Base-by-base conservation (phyloP, 208 protist species). In the Acanthamoeba sp. region DNA sequence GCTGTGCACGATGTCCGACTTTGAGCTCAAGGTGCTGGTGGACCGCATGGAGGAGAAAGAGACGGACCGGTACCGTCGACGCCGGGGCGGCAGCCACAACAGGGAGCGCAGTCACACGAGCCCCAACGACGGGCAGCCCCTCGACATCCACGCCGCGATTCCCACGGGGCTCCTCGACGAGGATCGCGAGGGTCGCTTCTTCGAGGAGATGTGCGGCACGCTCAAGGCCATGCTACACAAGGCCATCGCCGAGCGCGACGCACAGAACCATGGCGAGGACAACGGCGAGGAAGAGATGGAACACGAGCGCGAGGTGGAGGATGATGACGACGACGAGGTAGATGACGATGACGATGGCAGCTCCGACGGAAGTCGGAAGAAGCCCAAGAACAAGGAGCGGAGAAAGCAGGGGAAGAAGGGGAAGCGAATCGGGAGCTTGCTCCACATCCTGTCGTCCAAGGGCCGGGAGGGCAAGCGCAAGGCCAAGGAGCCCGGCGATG, bases 201-300 rank as follows among this genome's bases (percentile, higher is more conserved):
- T 85, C 76, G 76, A 85, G 9, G 76, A 85, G 45, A 85, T 85
- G 76, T 85, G 42, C 76, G 76, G 45, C 76, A 85, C 76, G 14
- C 76, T 85, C 42, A 85, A 34, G 76, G 45, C 45, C n/a, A 85
- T 85, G 76, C 76, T 85, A 18, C 76, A 85, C 12, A 50, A 85
- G 45, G 76, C 76, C 76, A 14, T 85, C 76, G 76, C 76, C 14
- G 76, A 85, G 22, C 38, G 76, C n/a, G 45, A 57, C 76, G 76
- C 42, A 3, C 42, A 24, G 18, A 36, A 59, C n/a, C 38, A 12
- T 0, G 64, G 5, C 42, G 76, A 85, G 27, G 76, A 32, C 45
- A 42, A 84, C 42, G 40, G 12, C 18, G 73, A 40, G 0, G 69
- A 80, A 27, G 69, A 76, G 9, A 40, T 80, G 36, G 69, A 80